A percentile compares a stretch with the other conserved stretches of the same genome.
phyloP scores from a whole-genome alignment of 2,329 filamentous ascomycete species.

The Lachnellula cervina region DNA sequence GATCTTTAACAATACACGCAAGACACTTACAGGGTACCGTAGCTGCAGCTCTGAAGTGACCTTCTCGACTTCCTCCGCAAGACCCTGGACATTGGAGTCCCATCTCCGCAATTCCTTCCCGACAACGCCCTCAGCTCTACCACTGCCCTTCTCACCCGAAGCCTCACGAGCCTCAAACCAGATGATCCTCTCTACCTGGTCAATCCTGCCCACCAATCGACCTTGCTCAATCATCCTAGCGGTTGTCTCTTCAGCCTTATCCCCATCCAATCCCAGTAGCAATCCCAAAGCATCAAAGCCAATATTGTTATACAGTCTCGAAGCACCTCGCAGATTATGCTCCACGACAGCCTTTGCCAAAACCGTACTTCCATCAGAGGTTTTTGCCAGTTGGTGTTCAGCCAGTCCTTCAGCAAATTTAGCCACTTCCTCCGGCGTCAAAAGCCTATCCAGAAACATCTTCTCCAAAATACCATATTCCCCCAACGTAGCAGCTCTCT shows the following conservation, averaged over 20 bases:
- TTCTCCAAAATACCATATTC: conserved; percentile 92
- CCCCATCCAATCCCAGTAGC: conserved; percentile 71
- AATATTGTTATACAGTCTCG: conserved; percentile 74
- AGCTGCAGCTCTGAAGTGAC: conserved; percentile 76
- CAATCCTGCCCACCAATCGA: conserved; percentile 79
- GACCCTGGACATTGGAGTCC: conserved; percentile 81
- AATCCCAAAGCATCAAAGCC: conserved; percentile 68
- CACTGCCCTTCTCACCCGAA: conserved; percentile 62
- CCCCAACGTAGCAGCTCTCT: conserved; percentile 67
- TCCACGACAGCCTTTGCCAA: conserved; percentile 90
- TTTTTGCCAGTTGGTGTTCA: conserved; percentile 86
- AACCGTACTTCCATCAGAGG: conserved; percentile 86
- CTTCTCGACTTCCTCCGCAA: conserved; percentile 86
- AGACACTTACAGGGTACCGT: conserved; percentile 65
- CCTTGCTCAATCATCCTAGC: conserved; percentile 96
- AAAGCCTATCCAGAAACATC: conserved; percentile 88
- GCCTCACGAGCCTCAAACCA: conserved; percentile 77
- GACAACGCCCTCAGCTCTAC: conserved; percentile 57
- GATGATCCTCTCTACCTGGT: conserved; percentile 86
- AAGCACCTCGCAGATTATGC: conserved; percentile 88
- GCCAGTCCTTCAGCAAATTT: conserved; percentile 76
- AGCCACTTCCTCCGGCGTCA: conserved; percentile 76
- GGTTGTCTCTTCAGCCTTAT: conserved; percentile 84
- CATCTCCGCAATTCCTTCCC: conserved; percentile 74
- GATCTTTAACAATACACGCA: neutral